Conservation (phyloP, 2,329 filamentous ascomycete genomes). For the Fonsecaea monophora region DNA sequence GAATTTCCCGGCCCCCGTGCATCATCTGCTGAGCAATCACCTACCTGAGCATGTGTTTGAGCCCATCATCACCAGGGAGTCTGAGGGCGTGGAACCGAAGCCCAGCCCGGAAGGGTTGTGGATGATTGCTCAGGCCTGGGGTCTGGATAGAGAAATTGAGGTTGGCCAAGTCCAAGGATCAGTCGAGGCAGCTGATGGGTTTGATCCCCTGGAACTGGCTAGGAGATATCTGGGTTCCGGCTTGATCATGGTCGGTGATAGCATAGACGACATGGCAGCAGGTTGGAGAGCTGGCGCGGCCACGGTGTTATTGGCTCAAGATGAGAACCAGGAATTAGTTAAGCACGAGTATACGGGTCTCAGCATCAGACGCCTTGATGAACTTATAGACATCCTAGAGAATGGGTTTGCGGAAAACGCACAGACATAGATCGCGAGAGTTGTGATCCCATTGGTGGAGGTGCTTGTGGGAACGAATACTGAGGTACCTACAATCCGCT, state of each 20-base stretch:
- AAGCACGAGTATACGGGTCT: conserved; percentile 79
- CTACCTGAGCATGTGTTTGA: conserved; percentile 35
- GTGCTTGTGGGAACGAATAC: background rate
- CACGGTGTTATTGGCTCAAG: conserved; percentile 85
- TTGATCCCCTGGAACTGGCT: conserved; percentile 53
- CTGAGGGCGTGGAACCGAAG: conserved; percentile 37
- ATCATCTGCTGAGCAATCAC: conserved; percentile 45
- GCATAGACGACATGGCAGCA: conserved; percentile 90
- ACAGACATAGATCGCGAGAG: background rate
- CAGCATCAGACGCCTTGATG: conserved; percentile 73
- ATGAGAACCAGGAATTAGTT: conserved; percentile 74
- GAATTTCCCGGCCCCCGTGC: conserved; percentile 75
- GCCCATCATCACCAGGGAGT: conserved; percentile 40
- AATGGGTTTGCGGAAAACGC: conserved; percentile 68
- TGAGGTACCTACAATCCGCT: background rate
- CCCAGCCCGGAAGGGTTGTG: conserved; percentile 40
- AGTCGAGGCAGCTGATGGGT: background rate
- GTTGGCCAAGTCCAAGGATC: background rate
- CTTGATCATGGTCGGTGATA: conserved; percentile 66
- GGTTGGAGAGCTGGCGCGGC: conserved; percentile 82
- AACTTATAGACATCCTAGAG: conserved; percentile 77
- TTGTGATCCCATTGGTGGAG: background rate
- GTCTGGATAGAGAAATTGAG: conserved; percentile 20
- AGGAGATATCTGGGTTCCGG: conserved; percentile 47
- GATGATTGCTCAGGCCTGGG: conserved; percentile 38